phyloP scores from a whole-genome alignment of 805 yeast genomes.

The Kazachstania psychrophila region DNA sequence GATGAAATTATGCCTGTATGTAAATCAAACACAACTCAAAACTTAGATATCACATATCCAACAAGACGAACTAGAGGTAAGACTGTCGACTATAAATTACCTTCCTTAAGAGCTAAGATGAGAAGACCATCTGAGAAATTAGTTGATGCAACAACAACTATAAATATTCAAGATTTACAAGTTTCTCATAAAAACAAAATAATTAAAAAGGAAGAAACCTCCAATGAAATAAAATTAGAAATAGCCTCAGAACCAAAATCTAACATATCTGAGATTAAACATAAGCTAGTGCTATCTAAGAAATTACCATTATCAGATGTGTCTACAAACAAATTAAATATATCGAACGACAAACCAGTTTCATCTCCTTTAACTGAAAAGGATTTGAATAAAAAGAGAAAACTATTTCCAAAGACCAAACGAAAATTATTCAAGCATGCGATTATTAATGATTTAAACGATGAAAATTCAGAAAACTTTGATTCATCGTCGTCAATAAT shows the following conservation, averaged over 20 bases:
- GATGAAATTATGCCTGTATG: slow-evolving; percentile 36
- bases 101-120: slow-evolving; percentile 59
- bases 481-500: slow-evolving; percentile 1
- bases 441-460: slow-evolving; percentile 24
- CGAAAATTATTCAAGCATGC: slow-evolving; percentile 24
- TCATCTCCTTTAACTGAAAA: slow-evolving; percentile 2
- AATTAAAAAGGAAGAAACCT: background rate
- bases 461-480: slow-evolving; percentile 10
- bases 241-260: background rate
- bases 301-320: background rate
- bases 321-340: background rate
- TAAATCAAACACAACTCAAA: slow-evolving; percentile 15
- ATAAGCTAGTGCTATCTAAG: background rate
- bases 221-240: background rate
- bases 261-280: background rate
- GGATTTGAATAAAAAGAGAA: slow-evolving; percentile 1
- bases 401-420: slow-evolving; percentile 6
- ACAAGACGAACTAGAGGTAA: slow-evolving; percentile 44
- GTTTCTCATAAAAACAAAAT: slow-evolving; percentile 14
- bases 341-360: no score
- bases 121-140: slow-evolving; percentile 53
- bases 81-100: slow-evolving; percentile 56
- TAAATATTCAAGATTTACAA: slow-evolving; percentile 28
- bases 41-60: slow-evolving; percentile 4
- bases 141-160: slow-evolving; percentile 48